A percentile compares a stretch with the other conserved stretches of the same genome.
Conservation (phyloP, 106 monocot species). For the Hemerocallis citrina region DNA sequence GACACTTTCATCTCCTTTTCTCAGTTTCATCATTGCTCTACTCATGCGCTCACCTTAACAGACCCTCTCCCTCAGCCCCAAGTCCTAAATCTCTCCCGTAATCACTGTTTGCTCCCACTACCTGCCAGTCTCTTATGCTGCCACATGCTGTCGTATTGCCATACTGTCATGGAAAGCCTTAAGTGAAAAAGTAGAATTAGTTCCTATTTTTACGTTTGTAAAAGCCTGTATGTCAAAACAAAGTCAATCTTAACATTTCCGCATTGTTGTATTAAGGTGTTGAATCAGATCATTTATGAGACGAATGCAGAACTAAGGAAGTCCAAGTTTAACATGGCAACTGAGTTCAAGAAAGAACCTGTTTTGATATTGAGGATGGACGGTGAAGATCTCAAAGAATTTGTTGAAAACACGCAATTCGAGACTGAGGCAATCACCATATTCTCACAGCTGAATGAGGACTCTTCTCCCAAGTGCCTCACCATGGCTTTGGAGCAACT, state of each 20-base stretch:
- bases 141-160: too few relatives aligned
- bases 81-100: too few relatives aligned
- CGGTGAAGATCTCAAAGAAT: slow-evolving; percentile 75
- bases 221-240: not conserved
- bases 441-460: slow-evolving; percentile 36
- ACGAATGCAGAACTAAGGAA: slow-evolving; percentile 52
- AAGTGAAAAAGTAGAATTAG: too few relatives aligned
- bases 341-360: slow-evolving; percentile 62
- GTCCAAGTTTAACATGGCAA: slow-evolving; percentile 10
- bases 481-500: slow-evolving; percentile 31
- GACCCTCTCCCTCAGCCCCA: too few relatives aligned
- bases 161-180: too few relatives aligned
- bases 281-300: slow-evolving; percentile 57
- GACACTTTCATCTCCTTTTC: too few relatives aligned
- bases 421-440: slow-evolving; percentile 46
- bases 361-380: slow-evolving; percentile 84
- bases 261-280: slow-evolving; percentile 20
- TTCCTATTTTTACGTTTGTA: too few relatives aligned
- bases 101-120: too few relatives aligned
- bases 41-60: too few relatives aligned
- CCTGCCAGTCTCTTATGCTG: too few relatives aligned
- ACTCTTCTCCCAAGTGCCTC: slow-evolving; percentile 32
- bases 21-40: too few relatives aligned
- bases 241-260: not conserved
- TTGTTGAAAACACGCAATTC: slow-evolving; percentile 35